Evolutionary conservation across 768 basidiomycete species (phyloP), one percentile per base, ranked within the genome.

Genomic region (Auriscalpium vulgare): DNA sequence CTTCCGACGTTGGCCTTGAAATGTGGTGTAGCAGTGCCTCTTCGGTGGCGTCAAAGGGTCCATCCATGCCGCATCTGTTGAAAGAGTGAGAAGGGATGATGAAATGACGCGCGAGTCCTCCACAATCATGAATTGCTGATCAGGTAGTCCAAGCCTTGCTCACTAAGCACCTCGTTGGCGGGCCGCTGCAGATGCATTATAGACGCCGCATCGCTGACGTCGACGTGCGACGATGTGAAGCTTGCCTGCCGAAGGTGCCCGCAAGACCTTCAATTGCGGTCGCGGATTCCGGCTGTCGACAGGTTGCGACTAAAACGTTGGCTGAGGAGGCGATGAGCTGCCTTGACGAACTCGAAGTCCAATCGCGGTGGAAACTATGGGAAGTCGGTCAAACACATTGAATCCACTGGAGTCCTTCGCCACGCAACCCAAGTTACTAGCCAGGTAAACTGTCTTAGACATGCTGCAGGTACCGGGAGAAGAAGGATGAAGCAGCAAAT

Each of bases 51-150:
- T 69, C 64, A 3, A 54, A 59, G 60, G 72, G 72, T 16, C 61
- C 44, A 16, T 57, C 62, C 1, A 54, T 43, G 59, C 59, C 69
- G 47, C 11, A 36, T 11, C 17, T 38, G 17, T 29, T 23, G 3
- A 46, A 10, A 35, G 19, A 21, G 38, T 37, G 10, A 43, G 21
- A 21, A 13, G 21, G 37, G 11, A 17, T 46, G 14, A 35, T 37
- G 45, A 40, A 44, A 35, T 13, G 46, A 37, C 38, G 37, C 38
- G 45, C 16, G 17, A 10, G 8, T 13, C 65, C 73, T 50, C 54
- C 73, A 72, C 37, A 72, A 59, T 0, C 63, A 74, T 2, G 74
- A 72, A 51, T 73, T 74, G 63, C 74, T 76, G 55, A 73, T 57
- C 19, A 76, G 63, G 51, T 72, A 75, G 61, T 76, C 72, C 8